These are phyloP conservation scores for Elsinoe arachidis DNA, from an alignment of 2,329 filamentous ascomycete genomes.

Conservation along the genomic window DNA sequence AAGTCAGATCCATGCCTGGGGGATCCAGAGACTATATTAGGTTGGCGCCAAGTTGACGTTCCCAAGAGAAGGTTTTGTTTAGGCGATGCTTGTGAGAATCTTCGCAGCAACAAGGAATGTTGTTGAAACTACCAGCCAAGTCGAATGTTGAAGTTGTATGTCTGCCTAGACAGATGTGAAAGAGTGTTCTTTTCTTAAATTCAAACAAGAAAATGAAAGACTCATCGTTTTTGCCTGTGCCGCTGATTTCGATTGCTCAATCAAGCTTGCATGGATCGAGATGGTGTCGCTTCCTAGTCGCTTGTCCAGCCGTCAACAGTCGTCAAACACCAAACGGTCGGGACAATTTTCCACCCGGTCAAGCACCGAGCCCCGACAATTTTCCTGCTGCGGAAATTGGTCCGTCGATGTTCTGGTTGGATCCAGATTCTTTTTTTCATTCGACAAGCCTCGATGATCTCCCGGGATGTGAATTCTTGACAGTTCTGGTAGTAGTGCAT, in stretches of 20 bases:
- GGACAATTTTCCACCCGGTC: background rate
- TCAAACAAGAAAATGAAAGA: background rate
- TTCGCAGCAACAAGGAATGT: background rate
- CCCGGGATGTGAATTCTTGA: background rate
- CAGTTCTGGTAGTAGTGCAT: background rate
- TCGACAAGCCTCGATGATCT: background rate
- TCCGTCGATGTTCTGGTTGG: background rate
- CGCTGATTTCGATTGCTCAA: background rate
- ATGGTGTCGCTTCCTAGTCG: background rate
- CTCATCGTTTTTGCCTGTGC: background rate
- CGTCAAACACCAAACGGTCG: background rate
- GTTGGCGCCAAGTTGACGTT: slow-evolving; percentile 8
- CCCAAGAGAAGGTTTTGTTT: background rate
- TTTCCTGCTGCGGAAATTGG: background rate
- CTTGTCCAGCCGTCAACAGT: background rate
- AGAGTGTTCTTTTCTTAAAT: background rate
- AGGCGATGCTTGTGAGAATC: background rate
- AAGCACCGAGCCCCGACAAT: background rate
- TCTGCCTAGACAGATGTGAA: background rate
- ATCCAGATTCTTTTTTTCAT: background rate
- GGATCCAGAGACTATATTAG: background rate
- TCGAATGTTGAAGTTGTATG: background rate
- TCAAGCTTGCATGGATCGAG: slow-evolving; percentile 9
- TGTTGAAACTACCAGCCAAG: background rate
- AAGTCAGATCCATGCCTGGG: background rate